These are phyloP conservation scores for Arthrobotrys pseudoclavata DNA, from an alignment of 2,329 filamentous ascomycete genomes.

Conservation along the genomic window DNA sequence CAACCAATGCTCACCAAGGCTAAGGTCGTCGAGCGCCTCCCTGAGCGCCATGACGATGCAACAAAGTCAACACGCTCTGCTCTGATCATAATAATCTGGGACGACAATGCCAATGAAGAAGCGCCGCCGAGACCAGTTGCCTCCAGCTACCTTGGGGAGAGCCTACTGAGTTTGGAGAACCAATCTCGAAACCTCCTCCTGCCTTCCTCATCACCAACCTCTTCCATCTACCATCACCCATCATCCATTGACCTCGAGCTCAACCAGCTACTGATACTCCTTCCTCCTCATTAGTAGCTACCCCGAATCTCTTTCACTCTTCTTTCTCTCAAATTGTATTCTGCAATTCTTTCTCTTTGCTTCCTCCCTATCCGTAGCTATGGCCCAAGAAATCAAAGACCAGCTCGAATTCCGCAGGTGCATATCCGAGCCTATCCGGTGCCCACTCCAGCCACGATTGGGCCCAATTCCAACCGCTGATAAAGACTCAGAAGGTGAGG, in stretches of 20 bases:
- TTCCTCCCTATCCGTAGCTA: neutral
- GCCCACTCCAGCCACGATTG: constrained; percentile 22
- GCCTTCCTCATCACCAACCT: neutral
- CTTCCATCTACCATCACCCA: neutral
- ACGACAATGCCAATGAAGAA: neutral
- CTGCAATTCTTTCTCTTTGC: neutral
- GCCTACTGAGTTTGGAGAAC: no score
- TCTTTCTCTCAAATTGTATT: neutral
- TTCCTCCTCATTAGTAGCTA: neutral
- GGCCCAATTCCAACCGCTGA: constrained; percentile 10
- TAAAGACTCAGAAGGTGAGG: neutral
- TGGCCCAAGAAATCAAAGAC: constrained; percentile 22
- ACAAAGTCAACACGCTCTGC: constrained; percentile 3
- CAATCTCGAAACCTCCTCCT: neutral
- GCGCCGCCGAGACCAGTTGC: neutral
- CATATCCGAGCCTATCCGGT: constrained; percentile 34
- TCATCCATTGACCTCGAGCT: neutral
- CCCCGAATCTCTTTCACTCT: neutral
- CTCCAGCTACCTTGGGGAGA: neutral
- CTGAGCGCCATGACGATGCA: constrained; percentile 16
- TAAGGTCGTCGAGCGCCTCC: neutral
- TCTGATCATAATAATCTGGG: neutral
- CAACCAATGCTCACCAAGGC: neutral
- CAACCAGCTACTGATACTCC: neutral
- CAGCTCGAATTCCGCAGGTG: constrained; percentile 24